Percentiles rank a stretch among this genome's conserved stretches.
These are phyloP conservation scores for Vaccinium vitisidaea DNA, from an alignment of 148 eudicot genomes.

Conservation along the genomic window DNA sequence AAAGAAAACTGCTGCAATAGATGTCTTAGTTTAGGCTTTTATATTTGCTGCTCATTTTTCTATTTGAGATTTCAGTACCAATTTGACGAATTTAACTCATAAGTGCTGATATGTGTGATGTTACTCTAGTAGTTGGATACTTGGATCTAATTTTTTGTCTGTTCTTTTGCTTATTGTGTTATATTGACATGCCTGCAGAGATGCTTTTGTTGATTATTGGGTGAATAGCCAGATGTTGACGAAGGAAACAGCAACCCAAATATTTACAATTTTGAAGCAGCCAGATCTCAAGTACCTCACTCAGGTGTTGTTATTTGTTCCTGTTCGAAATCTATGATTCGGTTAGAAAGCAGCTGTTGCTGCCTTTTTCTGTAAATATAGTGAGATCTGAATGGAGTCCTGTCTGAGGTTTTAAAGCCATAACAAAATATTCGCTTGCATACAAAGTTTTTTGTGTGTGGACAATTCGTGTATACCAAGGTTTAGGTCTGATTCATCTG, in stretches of 20 bases:
- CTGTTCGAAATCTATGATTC: constrained; percentile 7
- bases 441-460: neutral
- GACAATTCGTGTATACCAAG: neutral
- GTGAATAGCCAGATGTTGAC: constrained; percentile 80
- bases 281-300: constrained; percentile 58
- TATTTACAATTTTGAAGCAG: constrained; percentile 73
- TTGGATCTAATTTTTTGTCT: neutral
- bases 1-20: neutral
- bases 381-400: neutral
- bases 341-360: neutral
- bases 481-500: neutral
- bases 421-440: neutral
- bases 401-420: neutral
- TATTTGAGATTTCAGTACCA: neutral
- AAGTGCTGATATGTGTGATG: neutral
- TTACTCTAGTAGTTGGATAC: neutral
- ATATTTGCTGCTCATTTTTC: neutral
- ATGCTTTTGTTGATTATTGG: constrained; percentile 94
- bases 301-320: constrained; percentile 44
- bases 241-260: constrained; percentile 70
- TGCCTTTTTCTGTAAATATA: neutral
- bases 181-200: constrained; percentile 41
- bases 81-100: neutral
- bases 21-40: neutral
- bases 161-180: neutral